Evolutionary conservation across 176 grass and related monocot genomes (phyloP).

Genomic region (Musa acuminata): DNA sequence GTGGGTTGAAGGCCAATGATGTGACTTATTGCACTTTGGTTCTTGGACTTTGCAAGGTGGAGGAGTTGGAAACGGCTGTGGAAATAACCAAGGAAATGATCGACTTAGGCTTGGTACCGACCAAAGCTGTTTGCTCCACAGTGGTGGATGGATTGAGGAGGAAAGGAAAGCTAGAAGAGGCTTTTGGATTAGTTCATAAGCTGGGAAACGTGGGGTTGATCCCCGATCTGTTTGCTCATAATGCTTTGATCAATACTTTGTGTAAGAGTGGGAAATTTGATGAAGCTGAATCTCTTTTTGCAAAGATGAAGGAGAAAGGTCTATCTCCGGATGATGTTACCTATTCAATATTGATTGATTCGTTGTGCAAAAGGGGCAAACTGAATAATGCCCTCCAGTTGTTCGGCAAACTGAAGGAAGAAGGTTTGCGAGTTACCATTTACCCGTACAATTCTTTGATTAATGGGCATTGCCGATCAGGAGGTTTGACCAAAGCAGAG

Average conservation of each 20-base stretch:
- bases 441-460: conserved; percentile 96
- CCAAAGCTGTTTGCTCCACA: conserved; percentile 40
- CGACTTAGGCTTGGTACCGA: conserved; percentile 35
- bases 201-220: conserved; percentile 46
- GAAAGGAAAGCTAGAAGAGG: conserved; percentile 32
- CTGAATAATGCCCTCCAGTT: conserved; percentile 40
- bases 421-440: conserved; percentile 33
- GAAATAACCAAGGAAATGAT: conserved; percentile 41
- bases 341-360: conserved; percentile 77
- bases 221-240: conserved; percentile 52
- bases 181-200: conserved; percentile 44
- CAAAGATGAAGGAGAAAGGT: conserved; percentile 34
- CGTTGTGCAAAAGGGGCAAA: conserved; percentile 63
- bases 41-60: conserved; percentile 41
- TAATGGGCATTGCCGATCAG: conserved; percentile 47
- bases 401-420: conserved; percentile 49
- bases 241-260: conserved; percentile 63
- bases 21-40: conserved; percentile 60
- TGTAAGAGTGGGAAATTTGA: conserved; percentile 50
- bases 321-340: conserved; percentile 66
- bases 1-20: conserved; percentile 37
- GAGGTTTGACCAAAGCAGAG: conserved; percentile 36
- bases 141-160: conserved; percentile 49
- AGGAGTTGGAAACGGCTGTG: conserved; percentile 38
- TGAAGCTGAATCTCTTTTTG: conserved; percentile 67